These are phyloP conservation scores for Kwoniella pini DNA, from an alignment of 768 basidiomycete genomes.

Conservation along the genomic window DNA sequence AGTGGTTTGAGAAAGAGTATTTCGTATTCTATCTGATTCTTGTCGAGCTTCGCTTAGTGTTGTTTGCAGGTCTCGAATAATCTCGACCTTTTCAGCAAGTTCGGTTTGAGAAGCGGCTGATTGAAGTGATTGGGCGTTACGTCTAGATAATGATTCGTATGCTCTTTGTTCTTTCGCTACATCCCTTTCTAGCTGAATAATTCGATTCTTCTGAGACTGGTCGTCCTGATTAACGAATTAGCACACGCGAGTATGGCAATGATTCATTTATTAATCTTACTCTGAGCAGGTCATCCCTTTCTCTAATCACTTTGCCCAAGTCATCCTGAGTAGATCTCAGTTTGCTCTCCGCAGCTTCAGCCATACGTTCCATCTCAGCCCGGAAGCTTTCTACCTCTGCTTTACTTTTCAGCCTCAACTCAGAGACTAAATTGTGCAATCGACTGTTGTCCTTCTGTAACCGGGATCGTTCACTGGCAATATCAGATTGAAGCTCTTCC, in stretches of 20 bases:
- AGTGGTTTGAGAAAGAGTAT: slow-evolving; percentile 7
- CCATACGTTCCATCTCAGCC: slow-evolving; percentile 26
- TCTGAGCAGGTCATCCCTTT: slow-evolving; percentile 14
- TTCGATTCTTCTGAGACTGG: background rate
- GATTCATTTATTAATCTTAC: slow-evolving; percentile 4
- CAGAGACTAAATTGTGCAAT: slow-evolving; percentile 27
- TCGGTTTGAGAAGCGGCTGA: slow-evolving; percentile 7
- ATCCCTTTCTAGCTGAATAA: slow-evolving; percentile 27
- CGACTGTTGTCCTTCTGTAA: slow-evolving; percentile 32
- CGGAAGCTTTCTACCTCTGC: slow-evolving; percentile 29
- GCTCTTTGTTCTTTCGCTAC: slow-evolving; percentile 18
- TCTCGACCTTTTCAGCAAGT: slow-evolving; percentile 11
- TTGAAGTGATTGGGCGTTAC: slow-evolving; percentile 5
- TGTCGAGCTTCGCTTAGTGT: slow-evolving; percentile 13
- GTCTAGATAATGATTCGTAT: slow-evolving; percentile 17
- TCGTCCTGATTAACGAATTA: slow-evolving; percentile 14
- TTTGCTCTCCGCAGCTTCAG: slow-evolving; percentile 24
- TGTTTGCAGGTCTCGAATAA: slow-evolving; percentile 6
- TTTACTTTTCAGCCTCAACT: slow-evolving; percentile 25
- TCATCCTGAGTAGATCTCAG: slow-evolving; percentile 6
- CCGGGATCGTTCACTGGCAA: slow-evolving; percentile 26
- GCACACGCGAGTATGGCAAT: background rate
- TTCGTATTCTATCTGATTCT: slow-evolving; percentile 4
- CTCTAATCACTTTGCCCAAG: background rate
- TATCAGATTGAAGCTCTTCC: slow-evolving; percentile 31